phyloP scores from a whole-genome alignment of 208 protist species.

The Leishmania mexicana region DNA sequence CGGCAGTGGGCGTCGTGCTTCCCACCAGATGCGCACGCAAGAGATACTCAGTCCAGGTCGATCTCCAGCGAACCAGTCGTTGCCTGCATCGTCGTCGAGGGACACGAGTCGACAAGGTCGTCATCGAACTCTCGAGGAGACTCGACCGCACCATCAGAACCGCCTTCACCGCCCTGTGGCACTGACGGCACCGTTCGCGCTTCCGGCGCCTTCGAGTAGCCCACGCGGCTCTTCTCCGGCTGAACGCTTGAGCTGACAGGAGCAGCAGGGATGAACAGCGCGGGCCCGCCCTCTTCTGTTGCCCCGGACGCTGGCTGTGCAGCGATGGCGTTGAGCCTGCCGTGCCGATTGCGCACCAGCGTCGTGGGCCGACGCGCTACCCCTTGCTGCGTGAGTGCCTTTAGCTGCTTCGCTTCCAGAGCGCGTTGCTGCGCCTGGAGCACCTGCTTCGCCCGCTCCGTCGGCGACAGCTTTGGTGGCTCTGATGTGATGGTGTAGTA shows the following conservation, averaged over 20 bases:
- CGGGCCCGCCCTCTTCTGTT: neutral
- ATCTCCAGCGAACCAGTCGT: conserved; percentile 18
- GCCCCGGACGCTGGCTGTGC: neutral
- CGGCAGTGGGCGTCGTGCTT: neutral
- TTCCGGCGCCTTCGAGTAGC: neutral
- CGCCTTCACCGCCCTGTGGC: neutral
- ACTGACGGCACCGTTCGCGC: neutral
- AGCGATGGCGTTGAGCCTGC: conserved; percentile 44
- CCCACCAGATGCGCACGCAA: neutral
- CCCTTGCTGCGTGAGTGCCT: conserved; percentile 32
- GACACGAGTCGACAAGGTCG: conserved; percentile 9
- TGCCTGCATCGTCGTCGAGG: neutral
- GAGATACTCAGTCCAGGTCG: conserved; percentile 21
- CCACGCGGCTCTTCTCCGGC: neutral
- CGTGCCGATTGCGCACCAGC: conserved; percentile 55
- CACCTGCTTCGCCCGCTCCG: conserved; percentile 51
- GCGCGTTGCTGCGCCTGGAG: conserved; percentile 46
- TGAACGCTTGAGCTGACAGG: neutral
- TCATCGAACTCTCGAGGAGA: neutral
- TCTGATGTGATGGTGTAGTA: conserved; percentile 7
- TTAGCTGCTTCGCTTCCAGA: conserved; percentile 34
- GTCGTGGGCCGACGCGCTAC: conserved; percentile 65
- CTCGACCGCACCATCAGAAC: neutral
- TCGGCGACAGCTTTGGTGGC: conserved; percentile 36
- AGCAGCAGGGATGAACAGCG: conserved; percentile 6